Conservation (phyloP, 2,329 filamentous ascomycete genomes). For the Alternaria conjuncta region DNA sequence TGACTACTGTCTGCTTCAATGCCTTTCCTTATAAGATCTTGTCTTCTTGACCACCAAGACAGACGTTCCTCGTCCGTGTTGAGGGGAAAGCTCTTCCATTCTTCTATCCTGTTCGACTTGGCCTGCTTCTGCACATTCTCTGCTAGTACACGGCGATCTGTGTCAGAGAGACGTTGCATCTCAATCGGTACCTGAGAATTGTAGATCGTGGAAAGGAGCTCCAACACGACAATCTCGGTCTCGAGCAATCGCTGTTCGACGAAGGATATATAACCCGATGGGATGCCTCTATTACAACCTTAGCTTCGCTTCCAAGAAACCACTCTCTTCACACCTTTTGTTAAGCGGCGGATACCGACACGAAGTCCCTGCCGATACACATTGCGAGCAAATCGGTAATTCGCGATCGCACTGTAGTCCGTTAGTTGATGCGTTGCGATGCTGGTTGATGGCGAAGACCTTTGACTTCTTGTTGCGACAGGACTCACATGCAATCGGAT, state of each 20-base stretch:
- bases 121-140: constrained; percentile 22
- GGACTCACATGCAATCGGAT: constrained; percentile 34
- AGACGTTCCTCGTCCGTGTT: constrained; percentile 15
- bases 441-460: constrained; percentile 7
- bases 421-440: constrained; percentile 4
- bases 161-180: constrained; percentile 9
- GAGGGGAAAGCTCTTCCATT: constrained; percentile 28
- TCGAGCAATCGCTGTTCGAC: constrained; percentile 32
- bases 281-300: constrained; percentile 23
- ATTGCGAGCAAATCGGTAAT: constrained; percentile 29
- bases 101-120: constrained; percentile 27
- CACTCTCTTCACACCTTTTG: constrained; percentile 19
- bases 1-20: background rate
- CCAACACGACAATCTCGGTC: constrained; percentile 27
- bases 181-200: constrained; percentile 13
- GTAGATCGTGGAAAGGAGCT: constrained; percentile 24
- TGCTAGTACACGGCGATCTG: constrained; percentile 9
- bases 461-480: constrained; percentile 37
- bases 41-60: constrained; percentile 21
- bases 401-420: constrained; percentile 24
- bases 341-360: constrained; percentile 30
- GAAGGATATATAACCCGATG: constrained; percentile 29
- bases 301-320: background rate
- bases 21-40: background rate
- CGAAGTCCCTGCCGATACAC: constrained; percentile 5